Percentiles rank a stretch among this genome's conserved stretches.
Evolutionary conservation across 441 rosid genomes (phyloP).

Genomic region (Rhodomyrtus psidioides): DNA sequence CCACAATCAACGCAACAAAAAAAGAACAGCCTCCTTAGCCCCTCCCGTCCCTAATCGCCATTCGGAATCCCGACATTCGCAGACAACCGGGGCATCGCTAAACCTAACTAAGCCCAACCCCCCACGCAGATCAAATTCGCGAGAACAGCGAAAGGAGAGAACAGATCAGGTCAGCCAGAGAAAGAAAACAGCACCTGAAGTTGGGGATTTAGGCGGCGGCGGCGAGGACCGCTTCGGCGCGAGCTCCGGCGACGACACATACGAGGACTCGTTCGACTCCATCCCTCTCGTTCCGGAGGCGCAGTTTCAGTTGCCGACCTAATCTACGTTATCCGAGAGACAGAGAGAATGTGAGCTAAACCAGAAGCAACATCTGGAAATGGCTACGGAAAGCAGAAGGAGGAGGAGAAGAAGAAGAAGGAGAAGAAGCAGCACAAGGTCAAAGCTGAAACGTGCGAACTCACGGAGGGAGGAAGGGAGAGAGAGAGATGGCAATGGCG

Average conservation of each 20-base stretch:
- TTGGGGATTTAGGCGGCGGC: conserved; percentile 48
- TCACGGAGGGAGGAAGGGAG: background rate
- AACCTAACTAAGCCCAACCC: background rate
- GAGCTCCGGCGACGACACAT: conserved; percentile 71
- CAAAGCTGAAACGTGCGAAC: too few relatives aligned
- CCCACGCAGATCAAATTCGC: background rate
- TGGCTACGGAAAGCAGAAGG: background rate
- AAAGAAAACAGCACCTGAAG: conserved; percentile 38
- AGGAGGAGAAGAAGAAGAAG: background rate
- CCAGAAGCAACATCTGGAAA: background rate
- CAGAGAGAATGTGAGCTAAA: background rate
- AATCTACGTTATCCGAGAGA: background rate
- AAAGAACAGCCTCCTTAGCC: background rate
- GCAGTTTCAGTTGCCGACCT: background rate
- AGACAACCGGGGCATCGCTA: background rate
- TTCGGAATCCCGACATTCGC: background rate
- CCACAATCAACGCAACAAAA: background rate
- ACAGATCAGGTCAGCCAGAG: conserved; percentile 32
- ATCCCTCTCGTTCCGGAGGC: conserved; percentile 20
- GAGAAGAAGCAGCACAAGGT: background rate
- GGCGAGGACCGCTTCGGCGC: conserved; percentile 49
- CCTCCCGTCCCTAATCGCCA: background rate
- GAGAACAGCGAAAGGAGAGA: conserved; percentile 6
- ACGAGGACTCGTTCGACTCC: conserved; percentile 93
- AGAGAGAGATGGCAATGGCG: background rate